A percentile compares a stretch with the other conserved stretches of the same genome.
phyloP scores from a whole-genome alignment of 805 yeast genomes.

The Isabelozyma pseudorhagii region DNA sequence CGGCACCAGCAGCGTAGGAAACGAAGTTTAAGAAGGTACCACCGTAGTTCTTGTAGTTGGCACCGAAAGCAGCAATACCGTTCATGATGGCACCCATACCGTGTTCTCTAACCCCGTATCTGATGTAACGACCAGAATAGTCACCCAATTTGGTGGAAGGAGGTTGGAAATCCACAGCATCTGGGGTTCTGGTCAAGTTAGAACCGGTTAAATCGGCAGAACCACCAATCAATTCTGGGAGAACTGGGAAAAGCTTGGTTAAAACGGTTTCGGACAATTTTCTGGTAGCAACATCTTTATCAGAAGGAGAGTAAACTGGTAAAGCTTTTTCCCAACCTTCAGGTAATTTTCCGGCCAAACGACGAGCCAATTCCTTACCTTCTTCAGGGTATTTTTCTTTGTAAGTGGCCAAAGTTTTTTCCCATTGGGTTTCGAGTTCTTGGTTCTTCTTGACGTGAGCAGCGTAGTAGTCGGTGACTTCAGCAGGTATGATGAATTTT shows the following conservation, averaged over 20 bases:
- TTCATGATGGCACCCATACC: constrained; percentile 98
- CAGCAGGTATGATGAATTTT: constrained; percentile 75
- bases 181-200: constrained; percentile 85
- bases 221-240: constrained; percentile 95
- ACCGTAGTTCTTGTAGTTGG: constrained; percentile 85
- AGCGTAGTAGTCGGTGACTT: constrained; percentile 70
- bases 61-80: constrained; percentile 91
- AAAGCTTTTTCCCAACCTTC: constrained; percentile 71
- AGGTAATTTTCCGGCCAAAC: constrained; percentile 78
- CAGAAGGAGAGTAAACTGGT: constrained; percentile 77
- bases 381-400: constrained; percentile 66
- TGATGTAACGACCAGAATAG: constrained; percentile 88
- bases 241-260: constrained; percentile 51
- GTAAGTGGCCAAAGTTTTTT: constrained; percentile 59
- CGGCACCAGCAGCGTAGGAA: constrained; percentile 82
- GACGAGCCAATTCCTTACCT: constrained; percentile 77
- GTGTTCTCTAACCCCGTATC: constrained; percentile 99
- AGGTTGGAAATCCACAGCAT: constrained; percentile 90
- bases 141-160: constrained; percentile 76
- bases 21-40: constrained; percentile 97
- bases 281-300: constrained; percentile 88
- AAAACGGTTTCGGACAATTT: constrained; percentile 85
- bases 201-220: constrained; percentile 98
- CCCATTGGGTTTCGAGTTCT: constrained; percentile 73
- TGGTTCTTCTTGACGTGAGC: constrained; percentile 61